Evolutionary conservation across 345 rosid species (phyloP), one percentile per base, ranked within the genome.

Genomic region (Melastoma malabathricum): DNA sequence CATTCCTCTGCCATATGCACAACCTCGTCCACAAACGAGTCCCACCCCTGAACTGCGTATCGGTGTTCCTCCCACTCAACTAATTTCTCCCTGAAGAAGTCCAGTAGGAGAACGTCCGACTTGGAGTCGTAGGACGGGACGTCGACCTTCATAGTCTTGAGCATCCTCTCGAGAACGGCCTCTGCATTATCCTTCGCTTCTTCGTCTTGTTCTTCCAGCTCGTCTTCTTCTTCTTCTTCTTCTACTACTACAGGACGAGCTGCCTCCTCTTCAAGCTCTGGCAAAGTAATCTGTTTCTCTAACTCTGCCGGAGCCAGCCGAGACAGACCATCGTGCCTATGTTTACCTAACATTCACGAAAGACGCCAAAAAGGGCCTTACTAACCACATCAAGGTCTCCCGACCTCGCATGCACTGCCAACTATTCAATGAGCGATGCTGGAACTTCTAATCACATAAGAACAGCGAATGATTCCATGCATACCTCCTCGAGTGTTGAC

Each of bases 261-360:
- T 7, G 54, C 15, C 38, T 63, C 62, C 47, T 78, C 55, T 4
- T 78, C 64, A 5, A 49, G 48, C 44, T 69, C 66, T 27, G 61
- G 57, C 6, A 44, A 27, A 9, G 69, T 69, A 16, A 86, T 73
- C 56, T 79, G 75, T 59, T 69, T 76, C 58, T 80, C 89, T 62
- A 90, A 51, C 47, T 84, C 75, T 44, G 78, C 25, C 6, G 96
- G 92, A 45, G 75, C 70, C 55, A 90, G 39, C 5, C 48, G 70
- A 58, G 76, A 65, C 13, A 75, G 69, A 17, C 55, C 58, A 59
- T 69, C 71, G 15, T 75, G 56, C 67, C 72, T 79, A 27, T 73
- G 72, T 31, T 72, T 81, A 1, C 64, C 66, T 43, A 70, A 95
- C 83, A 69, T 8, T 18, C 12, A 44, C 43, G 10, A 54, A 16